Base-by-base conservation (phyloP, 108 stramenopile genomes). In the Cyclotella baltica region DNA sequence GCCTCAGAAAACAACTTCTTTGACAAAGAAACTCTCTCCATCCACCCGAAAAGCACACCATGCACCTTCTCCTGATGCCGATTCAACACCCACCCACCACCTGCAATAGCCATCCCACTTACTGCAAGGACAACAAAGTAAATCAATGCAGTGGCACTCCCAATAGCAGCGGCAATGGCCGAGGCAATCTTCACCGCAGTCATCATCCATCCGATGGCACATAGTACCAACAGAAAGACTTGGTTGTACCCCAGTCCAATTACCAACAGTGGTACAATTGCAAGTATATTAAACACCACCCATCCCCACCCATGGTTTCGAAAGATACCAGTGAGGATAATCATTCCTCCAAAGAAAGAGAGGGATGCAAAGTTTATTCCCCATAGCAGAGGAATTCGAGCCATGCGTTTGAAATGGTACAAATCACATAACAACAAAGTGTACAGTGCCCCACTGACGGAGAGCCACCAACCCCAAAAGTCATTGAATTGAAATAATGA, bases 261-360 rank as follows among this genome's bases (percentile, higher is more conserved):
- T 27, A 73, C 46, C 10, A 13, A 16, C 19, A 73, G 62, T 28
- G 72, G 72, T 11, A 73, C 18, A 37, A 73, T 33, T 1, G 63
- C 46, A 43, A 65, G 6, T 13, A 35, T 8, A 50, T 63, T 73
- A 63, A 73, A 65, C 28, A 65, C 30, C 9, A 73, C 31, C 72
- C 72, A 73, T 5, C 40, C 20, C 72, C 72, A 73, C 18, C 16
- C 40, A 30, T 8, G 16, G 11, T 29, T 23, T 20, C 27, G 34
- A 46, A 50, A 65, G 19, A 73, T 48, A 37, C 62, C 63, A 18
- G 62, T 65, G 16, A 73, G 46, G 22, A 73, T n/a, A 19, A 73
- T 73, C 72, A 73, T 73, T 64, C 72, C 72, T 20, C 64, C 25
- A 58, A 73, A 65, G 23, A 73, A 73, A 10, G 40, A 62, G 25